Percentiles rank a stretch among this genome's conserved stretches.
Conservation (phyloP, 345 rosid genomes). For the Syzygium aqueum region DNA sequence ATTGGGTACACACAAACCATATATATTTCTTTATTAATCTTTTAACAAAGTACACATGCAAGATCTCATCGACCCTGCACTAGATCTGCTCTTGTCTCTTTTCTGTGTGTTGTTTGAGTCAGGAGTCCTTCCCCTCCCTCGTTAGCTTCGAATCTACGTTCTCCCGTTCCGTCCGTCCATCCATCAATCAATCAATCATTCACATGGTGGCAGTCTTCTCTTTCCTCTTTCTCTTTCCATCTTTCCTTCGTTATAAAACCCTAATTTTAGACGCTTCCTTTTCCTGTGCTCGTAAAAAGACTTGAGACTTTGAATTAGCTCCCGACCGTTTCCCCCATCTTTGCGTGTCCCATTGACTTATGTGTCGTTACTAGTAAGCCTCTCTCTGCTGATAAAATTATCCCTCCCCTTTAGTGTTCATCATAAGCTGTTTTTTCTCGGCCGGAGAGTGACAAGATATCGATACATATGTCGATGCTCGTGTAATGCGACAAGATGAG, state of each 20-base stretch:
- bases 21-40: too few species aligned
- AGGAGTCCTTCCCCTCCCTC: background rate
- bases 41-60: background rate
- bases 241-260: background rate
- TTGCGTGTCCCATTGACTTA: background rate
- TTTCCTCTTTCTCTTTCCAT: background rate
- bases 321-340: background rate
- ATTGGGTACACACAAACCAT: background rate
- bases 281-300: background rate
- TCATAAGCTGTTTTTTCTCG: background rate
- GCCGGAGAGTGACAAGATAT: background rate
- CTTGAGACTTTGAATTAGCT: background rate
- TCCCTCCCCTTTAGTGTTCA: background rate
- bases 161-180: background rate
- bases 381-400: background rate
- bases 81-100: background rate
- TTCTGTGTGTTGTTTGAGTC: background rate
- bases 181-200: background rate
- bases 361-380: background rate
- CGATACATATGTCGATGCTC: background rate
- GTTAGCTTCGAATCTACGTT: background rate
- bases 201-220: background rate
- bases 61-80: background rate
- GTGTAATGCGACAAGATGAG: background rate
- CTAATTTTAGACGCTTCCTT: background rate